Conservation (phyloP, 805 yeast genomes). For the Nakazawaea molendinolei region DNA sequence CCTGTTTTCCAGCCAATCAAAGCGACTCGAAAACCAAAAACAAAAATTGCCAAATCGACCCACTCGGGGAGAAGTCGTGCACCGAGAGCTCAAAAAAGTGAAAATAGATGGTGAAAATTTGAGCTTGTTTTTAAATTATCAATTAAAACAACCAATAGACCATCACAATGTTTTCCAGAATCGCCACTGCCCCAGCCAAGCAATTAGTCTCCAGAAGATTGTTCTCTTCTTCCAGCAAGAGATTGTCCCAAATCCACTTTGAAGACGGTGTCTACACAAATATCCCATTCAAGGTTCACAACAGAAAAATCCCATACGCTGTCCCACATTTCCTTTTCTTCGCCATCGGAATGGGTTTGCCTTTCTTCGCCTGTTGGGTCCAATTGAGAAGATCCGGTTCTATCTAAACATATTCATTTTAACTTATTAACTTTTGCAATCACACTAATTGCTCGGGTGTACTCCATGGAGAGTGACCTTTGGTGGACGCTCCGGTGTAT, state of each 20-base stretch:
- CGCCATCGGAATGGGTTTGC: slow-evolving; percentile 60
- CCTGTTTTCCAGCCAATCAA: too few species aligned
- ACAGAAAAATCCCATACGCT: slow-evolving; percentile 86
- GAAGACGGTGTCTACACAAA: slow-evolving; percentile 85
- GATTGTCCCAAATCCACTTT: slow-evolving; percentile 37
- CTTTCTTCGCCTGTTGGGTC: slow-evolving; percentile 72
- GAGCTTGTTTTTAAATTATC: too few species aligned
- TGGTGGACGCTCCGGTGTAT: too few species aligned
- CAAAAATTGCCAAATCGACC: too few species aligned
- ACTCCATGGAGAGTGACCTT: too few species aligned
- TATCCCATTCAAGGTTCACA: slow-evolving; percentile 90
- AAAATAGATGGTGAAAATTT: too few species aligned
- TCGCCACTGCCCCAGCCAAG: slow-evolving; percentile 17
- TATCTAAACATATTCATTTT: too few species aligned
- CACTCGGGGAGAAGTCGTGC: too few species aligned
- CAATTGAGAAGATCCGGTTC: slow-evolving; percentile 86
- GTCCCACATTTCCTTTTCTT: slow-evolving; percentile 76
- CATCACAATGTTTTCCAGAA: slow-evolving; percentile 23
- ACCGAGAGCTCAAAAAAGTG: too few species aligned
- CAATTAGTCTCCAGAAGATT: slow-evolving; percentile 28
- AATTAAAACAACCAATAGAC: neutral
- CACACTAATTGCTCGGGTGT: too few species aligned
- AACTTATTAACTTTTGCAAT: too few species aligned
- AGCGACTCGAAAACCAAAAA: too few species aligned
- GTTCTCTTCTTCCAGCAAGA: slow-evolving; percentile 51